Conservation (phyloP, 2,329 filamentous ascomycete genomes). For the Diaporthe eres region DNA sequence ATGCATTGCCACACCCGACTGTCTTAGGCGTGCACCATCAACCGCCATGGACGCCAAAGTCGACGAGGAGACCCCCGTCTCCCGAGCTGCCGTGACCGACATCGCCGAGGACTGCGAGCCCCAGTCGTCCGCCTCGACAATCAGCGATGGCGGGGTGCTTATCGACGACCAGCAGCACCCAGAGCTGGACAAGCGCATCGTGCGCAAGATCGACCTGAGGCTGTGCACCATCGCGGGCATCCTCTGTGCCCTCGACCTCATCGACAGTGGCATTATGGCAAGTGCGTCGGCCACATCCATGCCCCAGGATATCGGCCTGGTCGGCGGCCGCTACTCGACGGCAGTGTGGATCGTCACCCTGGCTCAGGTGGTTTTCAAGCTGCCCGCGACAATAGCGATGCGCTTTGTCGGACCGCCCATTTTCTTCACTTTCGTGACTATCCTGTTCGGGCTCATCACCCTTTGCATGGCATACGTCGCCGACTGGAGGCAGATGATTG, state of each 20-base stretch:
- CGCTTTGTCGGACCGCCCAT: conserved; percentile 74
- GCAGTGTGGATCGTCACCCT: conserved; percentile 82
- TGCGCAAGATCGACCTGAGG: conserved; percentile 76
- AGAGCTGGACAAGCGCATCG: conserved; percentile 61
- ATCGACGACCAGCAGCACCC: conserved; percentile 44
- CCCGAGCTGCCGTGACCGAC: background rate
- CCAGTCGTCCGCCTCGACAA: background rate
- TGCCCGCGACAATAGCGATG: conserved; percentile 77
- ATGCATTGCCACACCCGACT: background rate
- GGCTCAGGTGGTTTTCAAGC: conserved; percentile 76
- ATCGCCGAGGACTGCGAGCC: background rate
- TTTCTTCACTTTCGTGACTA: conserved; percentile 73
- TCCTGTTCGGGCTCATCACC: conserved; percentile 75
- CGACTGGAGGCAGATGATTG: conserved; percentile 79
- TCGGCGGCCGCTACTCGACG: conserved; percentile 77
- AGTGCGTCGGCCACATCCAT: conserved; percentile 79
- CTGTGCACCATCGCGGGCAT: conserved; percentile 80
- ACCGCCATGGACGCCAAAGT: conserved; percentile 28
- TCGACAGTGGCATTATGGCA: conserved; percentile 76
- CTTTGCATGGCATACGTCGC: conserved; percentile 77
- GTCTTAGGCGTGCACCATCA: background rate
- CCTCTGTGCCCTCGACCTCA: conserved; percentile 77
- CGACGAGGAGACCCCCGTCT: background rate
- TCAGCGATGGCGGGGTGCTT: conserved; percentile 39
- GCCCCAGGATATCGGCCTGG: conserved; percentile 73